Conservation (phyloP, 2,329 filamentous ascomycete species). For the Tolypocladium sp. region DNA sequence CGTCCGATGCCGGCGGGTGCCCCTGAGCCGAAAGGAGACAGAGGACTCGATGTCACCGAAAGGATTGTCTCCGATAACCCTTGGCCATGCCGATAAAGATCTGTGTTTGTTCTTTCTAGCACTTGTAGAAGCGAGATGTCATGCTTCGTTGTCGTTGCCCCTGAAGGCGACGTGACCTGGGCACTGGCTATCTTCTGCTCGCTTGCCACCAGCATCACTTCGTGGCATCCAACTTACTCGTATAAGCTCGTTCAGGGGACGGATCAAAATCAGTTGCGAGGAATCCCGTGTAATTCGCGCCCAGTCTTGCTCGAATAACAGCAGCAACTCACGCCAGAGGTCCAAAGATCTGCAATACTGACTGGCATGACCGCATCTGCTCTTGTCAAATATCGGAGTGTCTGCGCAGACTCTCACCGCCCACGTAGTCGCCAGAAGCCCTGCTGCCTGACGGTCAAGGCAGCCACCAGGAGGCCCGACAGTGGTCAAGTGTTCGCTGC, state of each 20-base stretch:
- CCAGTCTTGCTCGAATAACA: neutral
- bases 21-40: neutral
- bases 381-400: neutral
- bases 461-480: neutral
- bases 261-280: neutral
- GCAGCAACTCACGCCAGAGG: neutral
- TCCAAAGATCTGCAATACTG: no score
- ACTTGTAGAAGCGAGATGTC: no score
- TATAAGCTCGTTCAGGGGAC: no score
- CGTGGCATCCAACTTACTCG: no score
- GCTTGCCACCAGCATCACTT: neutral
- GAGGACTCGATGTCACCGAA: neutral
- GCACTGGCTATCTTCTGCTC: neutral
- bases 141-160: neutral
- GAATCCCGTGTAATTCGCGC: neutral
- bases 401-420: neutral
- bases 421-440: neutral
- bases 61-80: no score
- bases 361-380: neutral
- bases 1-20: neutral
- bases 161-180: neutral
- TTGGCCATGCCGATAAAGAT: no score
- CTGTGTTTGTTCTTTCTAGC: no score
- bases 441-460: neutral
- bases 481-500: neutral